Evolutionary conservation across 1,284 basidiomycete genomes (phyloP).

Genomic region (Albatrellus sp.): DNA sequence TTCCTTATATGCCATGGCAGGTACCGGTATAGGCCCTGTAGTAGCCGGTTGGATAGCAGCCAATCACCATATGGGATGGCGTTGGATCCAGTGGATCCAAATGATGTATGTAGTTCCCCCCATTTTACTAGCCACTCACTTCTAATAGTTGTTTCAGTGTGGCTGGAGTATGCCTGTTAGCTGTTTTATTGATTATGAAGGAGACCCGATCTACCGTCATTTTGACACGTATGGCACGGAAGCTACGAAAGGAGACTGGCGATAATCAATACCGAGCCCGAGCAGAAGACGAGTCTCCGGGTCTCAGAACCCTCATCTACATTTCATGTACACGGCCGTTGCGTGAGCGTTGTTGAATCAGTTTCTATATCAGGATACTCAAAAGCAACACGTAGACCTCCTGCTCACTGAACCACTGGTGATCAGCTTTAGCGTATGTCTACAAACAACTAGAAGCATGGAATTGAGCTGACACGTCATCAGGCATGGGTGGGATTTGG

Average conservation of each 20-base stretch:
- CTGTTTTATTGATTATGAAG: constrained; percentile 36
- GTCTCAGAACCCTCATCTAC: constrained; percentile 42
- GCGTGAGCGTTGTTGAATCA: constrained; percentile 22
- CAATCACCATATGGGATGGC: constrained; percentile 49
- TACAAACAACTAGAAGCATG: not conserved
- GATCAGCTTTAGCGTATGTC: constrained; percentile 51
- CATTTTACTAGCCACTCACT: not conserved
- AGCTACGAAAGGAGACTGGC: constrained; percentile 49
- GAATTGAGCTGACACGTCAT: constrained; percentile 2
- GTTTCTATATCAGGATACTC: not conserved
- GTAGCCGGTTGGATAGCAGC: constrained; percentile 60
- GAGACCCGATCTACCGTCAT: constrained; percentile 57
- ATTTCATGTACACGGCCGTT: constrained; percentile 60
- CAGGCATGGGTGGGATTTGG: constrained; percentile 66
- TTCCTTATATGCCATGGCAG: constrained; percentile 41
- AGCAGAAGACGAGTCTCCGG: constrained; percentile 49
- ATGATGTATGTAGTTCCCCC: constrained; percentile 34
- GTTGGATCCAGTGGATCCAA: constrained; percentile 77
- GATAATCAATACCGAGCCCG: constrained; percentile 47
- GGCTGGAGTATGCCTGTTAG: constrained; percentile 28
- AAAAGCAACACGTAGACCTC: constrained; percentile 28
- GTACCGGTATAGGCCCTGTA: constrained; percentile 54
- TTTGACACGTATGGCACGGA: constrained; percentile 43
- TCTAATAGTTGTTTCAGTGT: constrained; percentile 20
- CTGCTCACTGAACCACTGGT: constrained; percentile 71